Evolutionary conservation across 768 basidiomycete species (phyloP), one percentile per base, ranked within the genome.

Genomic region (Suillus weaverae): DNA sequence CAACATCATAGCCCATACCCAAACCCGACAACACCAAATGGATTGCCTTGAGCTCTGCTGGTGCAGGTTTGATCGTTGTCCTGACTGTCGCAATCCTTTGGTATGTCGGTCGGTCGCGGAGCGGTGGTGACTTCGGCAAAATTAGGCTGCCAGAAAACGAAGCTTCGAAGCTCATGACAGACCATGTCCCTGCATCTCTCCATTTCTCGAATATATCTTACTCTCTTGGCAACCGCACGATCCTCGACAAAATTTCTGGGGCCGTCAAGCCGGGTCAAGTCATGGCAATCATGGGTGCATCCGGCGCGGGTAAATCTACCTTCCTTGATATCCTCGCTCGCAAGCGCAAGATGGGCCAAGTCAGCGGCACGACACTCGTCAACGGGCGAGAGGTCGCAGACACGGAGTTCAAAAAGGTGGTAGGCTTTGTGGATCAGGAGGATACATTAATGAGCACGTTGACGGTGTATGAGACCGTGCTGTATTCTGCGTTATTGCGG

Each of bases 401-500:
- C 74, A 77, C 81, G 32, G 86, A 91, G 73, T 97, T 94, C 81
- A 89, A 88, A 74, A 86, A 88, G 41, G 90, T 98, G 6, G 88
- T 91, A 68, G 97, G 97, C 36, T 99, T 92, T 69, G 97, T 99
- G 51, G 97, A 99, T 73, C 97, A 99, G 77, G 97, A 99, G 76
- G 97, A 99, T 75, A 97, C 95, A 11, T 78, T 99, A 67, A 97
- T 99, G 92, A 87, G 90, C 72, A 99, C 97, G 9, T 80, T 99
- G 78, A 99, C 97, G 4, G 97, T 99, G 26, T 99, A 98, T 76
- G 97, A 99, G 82, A 98, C 96, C 0, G 90, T 99, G 20, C 76
- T 99, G 61, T 97, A 97, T 73, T 95, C 93, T 60, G 97, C 97
- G 14, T 74, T 99, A 55, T 76, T 99, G 71, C 79, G 97, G 68